Evolutionary conservation across 495 filamentous ascomycete genomes (phyloP), one percentile per base, ranked within the genome.

Genomic region (Cairneyella variabilis): DNA sequence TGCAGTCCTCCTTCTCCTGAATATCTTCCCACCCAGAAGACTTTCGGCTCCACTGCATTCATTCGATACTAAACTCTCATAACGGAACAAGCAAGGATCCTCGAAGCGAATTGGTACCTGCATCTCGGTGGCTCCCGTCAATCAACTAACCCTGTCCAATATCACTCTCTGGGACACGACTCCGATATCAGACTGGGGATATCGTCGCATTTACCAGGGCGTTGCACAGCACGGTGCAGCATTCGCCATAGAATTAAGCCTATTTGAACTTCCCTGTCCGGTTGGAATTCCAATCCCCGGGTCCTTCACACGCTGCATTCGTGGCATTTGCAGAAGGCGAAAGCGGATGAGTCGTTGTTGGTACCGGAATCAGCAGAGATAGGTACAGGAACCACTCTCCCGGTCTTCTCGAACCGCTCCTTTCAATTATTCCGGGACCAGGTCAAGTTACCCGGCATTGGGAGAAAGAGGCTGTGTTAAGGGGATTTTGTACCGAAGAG

Each of bases 91-190:
- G 17, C 37, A 40, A 40, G 37, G 37, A 40, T 40, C 3, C 32
- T 11, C 39, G 51, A 20, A 18, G 40, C 20, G 28, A 53, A 20
- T 32, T 48, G 17, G 54, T 57, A 57, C 54, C 54, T 57, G 54
- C 54, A 57, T 57, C 41, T 45, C 39, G 47, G 54, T 21, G 34
- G 39, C 46, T 37, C 37, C 54, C 46, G 47, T 26, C 17, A 18
- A 36, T 38, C 34, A n/a, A 11, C 36, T 2, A 28, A 45, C 54
- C 54, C 39, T 57, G 54, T 57, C 47, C 43, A 42, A 38, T 50
- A 57, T 28, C 41, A 46, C 34, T 14, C 26, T 50, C 46, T 49
- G 38, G 53, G 45, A 34, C 43, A 16, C 21, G 37, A 50, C 16
- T 9, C 53, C 45, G 46, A 42, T n/a, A 41, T 48, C 30, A 44